phyloP scores from a whole-genome alignment of 345 rosid species.

The Odontarrhena argentea region DNA sequence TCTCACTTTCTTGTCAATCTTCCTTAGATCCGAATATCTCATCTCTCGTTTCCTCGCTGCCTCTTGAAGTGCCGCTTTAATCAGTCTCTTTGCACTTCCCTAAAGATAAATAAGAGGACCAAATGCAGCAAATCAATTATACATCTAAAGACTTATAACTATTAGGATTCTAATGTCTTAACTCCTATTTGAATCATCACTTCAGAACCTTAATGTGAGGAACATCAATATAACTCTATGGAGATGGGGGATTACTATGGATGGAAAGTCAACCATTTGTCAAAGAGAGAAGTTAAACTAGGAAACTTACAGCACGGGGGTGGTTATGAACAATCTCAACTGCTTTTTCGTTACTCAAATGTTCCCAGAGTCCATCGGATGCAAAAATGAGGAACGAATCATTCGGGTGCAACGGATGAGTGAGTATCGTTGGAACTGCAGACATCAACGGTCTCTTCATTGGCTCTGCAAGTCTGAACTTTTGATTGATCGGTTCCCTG shows the following conservation, averaged over 20 bases:
- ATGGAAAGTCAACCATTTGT: background rate
- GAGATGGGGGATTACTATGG: background rate
- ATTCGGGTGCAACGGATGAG: slow-evolving; percentile 71
- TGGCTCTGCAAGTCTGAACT: slow-evolving; percentile 84
- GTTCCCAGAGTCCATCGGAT: slow-evolving; percentile 98
- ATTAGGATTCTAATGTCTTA: background rate
- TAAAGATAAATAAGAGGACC: slow-evolving; percentile 30
- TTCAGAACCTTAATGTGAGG: background rate
- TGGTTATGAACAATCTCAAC: slow-evolving; percentile 84
- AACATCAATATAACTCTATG: slow-evolving; percentile 3
- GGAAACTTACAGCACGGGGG: slow-evolving; percentile 71
- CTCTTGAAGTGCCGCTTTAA: slow-evolving; percentile 86
- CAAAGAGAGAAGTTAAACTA: background rate
- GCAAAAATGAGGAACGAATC: slow-evolving; percentile 94
- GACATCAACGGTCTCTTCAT: slow-evolving; percentile 71
- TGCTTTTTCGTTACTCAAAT: slow-evolving; percentile 78
- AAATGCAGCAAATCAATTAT: background rate
- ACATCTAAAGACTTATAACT: background rate
- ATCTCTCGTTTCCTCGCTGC: slow-evolving; percentile 87
- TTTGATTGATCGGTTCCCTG: slow-evolving; percentile 60
- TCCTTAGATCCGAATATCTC: slow-evolving; percentile 85
- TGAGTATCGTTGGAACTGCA: slow-evolving; percentile 65
- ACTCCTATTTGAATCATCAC: slow-evolving; percentile 6
- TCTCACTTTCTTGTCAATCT: slow-evolving; percentile 85
- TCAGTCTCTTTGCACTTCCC: slow-evolving; percentile 92